Conservation (phyloP, 1,139 yeast genomes). For the Pichia sp. region DNA sequence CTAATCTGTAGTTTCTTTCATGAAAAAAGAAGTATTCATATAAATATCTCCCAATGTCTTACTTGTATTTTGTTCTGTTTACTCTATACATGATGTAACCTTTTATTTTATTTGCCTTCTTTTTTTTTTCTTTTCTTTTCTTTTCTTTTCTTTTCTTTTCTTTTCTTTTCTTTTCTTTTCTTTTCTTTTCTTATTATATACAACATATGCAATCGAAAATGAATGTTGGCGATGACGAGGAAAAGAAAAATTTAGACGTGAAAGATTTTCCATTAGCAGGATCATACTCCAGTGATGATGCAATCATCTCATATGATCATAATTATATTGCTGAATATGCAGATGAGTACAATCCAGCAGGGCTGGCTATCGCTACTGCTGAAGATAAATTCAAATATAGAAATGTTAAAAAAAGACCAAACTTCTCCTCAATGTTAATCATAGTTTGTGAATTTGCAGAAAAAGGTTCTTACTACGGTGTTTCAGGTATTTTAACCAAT, state of each 20-base stretch:
- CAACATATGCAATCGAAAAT: too few species aligned
- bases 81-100: too few species aligned
- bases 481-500: conserved; percentile 34
- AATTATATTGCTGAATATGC: conserved; percentile 22
- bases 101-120: background rate
- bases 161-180: too few species aligned
- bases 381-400: conserved; percentile 43
- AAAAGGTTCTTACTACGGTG: conserved; percentile 42
- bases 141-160: background rate
- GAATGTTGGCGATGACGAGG: too few species aligned
- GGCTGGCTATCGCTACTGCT: conserved; percentile 30
- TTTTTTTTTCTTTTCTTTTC: background rate
- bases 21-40: too few species aligned
- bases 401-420: conserved; percentile 35
- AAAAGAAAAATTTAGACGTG: background rate
- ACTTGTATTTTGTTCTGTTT: too few species aligned
- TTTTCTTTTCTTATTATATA: too few species aligned
- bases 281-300: background rate
- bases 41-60: too few species aligned
- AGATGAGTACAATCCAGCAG: conserved; percentile 26
- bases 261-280: background rate
- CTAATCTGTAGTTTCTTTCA: too few species aligned
- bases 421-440: conserved; percentile 30
- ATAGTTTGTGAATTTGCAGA: conserved; percentile 41
- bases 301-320: conserved; percentile 4